These are phyloP conservation scores for Akanthomyces lecanii DNA, from an alignment of 2,329 filamentous ascomycete genomes.

Conservation along the genomic window DNA sequence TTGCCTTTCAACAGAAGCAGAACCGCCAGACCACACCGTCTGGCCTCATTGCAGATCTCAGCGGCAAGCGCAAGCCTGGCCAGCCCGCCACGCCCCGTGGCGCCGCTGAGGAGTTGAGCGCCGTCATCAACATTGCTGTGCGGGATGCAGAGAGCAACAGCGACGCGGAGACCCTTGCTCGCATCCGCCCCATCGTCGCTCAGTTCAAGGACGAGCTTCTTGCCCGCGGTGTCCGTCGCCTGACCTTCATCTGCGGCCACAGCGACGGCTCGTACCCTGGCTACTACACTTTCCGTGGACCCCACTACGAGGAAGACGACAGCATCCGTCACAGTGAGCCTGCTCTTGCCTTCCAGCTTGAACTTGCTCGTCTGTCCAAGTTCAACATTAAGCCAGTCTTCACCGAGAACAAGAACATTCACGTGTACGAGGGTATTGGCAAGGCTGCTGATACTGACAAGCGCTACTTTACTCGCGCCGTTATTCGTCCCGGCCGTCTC, in stretches of 20 bases:
- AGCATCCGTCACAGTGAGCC: slow-evolving; percentile 97
- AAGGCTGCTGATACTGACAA: slow-evolving; percentile 95
- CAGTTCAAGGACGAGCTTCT: slow-evolving; percentile 81
- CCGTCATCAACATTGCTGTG: slow-evolving; percentile 88
- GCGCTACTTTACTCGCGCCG: slow-evolving; percentile 95
- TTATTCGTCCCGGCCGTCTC: slow-evolving; percentile 88
- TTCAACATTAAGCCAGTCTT: slow-evolving; percentile 98
- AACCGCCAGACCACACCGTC: slow-evolving; percentile 51
- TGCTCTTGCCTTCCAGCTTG: slow-evolving; percentile 95
- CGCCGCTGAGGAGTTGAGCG: slow-evolving; percentile 75
- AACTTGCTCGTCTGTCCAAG: slow-evolving; percentile 87
- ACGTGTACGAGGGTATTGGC: slow-evolving; percentile 95
- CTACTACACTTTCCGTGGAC: slow-evolving; percentile 98
- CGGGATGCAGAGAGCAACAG: slow-evolving; percentile 80
- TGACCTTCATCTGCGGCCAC: slow-evolving; percentile 95
- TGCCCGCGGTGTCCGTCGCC: slow-evolving; percentile 74
- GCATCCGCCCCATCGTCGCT: slow-evolving; percentile 71
- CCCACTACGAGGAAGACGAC: slow-evolving; percentile 81
- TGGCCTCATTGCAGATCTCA: slow-evolving; percentile 67
- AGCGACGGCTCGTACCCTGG: slow-evolving; percentile 91
- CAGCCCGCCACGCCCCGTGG: neutral
- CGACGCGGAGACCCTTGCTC: slow-evolving; percentile 73
- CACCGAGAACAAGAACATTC: slow-evolving; percentile 98
- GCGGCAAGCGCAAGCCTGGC: slow-evolving; percentile 61
- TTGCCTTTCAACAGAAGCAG: slow-evolving; percentile 58